Evolutionary conservation across 2,329 filamentous ascomycete genomes (phyloP).

Genomic region (Penicillium crustosum): DNA sequence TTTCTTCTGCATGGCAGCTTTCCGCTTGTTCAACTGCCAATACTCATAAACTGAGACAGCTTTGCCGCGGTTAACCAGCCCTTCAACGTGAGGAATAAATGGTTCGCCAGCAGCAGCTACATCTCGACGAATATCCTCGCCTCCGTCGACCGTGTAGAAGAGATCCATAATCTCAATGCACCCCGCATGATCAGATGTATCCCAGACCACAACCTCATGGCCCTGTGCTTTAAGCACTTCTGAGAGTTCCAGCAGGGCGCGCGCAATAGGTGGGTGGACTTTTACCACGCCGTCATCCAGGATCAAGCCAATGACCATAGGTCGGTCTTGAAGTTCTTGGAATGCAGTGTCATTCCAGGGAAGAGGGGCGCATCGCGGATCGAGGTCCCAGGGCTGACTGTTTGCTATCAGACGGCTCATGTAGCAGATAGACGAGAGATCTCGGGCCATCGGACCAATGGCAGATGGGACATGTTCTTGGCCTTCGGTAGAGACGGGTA

Average conservation of each 20-base stretch:
- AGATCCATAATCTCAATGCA: constrained; percentile 60
- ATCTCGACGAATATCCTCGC: constrained; percentile 61
- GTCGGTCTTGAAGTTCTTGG: constrained; percentile 41
- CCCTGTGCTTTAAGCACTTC: constrained; percentile 47
- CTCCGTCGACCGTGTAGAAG: constrained; percentile 63
- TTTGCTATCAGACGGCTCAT: constrained; percentile 52
- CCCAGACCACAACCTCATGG: constrained; percentile 58
- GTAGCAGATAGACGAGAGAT: constrained; percentile 51
- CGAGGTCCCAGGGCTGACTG: constrained; percentile 53
- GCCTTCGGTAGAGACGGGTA: constrained; percentile 62
- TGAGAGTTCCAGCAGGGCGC: constrained; percentile 43
- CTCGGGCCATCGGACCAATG: constrained; percentile 60
- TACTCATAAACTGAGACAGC: constrained; percentile 64
- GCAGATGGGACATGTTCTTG: constrained; percentile 65
- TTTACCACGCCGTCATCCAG: constrained; percentile 56
- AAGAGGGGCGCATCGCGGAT: constrained; percentile 55
- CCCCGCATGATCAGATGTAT: constrained; percentile 50
- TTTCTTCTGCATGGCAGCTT: constrained; percentile 53
- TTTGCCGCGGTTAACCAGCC: constrained; percentile 53
- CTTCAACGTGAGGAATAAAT: constrained; percentile 58
- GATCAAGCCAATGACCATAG: constrained; percentile 53
- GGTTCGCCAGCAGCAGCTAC: constrained; percentile 59
- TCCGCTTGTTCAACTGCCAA: constrained; percentile 65
- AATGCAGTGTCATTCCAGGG: constrained; percentile 54
- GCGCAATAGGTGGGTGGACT: constrained; percentile 54